Evolutionary conservation across 176 grass and related monocot genomes (phyloP), one percentile per base, ranked within the genome.

Genomic region (Carex myosuroides): DNA sequence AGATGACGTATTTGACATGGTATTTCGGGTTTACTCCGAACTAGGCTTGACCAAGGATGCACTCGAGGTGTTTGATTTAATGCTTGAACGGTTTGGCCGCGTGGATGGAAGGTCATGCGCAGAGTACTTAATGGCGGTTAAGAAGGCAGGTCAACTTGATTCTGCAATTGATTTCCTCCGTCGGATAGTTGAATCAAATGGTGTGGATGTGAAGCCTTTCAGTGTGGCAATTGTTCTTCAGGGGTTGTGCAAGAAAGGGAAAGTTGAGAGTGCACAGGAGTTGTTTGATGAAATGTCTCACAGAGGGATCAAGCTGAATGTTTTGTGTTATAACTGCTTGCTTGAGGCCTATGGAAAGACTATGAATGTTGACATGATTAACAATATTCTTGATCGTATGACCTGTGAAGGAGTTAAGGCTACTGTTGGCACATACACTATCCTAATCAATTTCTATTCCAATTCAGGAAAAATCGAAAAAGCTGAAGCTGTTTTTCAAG

Each of bases 11-110:
- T 86, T 95, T 79, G 92, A 95, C 86, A 93, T 98, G 95, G 85
- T 95, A 73, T 88, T 98, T 90, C 84, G 93, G 70, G 91, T 90
- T 13, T 95, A 95, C 79, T 83, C 93, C 4, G 93, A 93, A 53
- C 56, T 60, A 0, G 93, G 93, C 0, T 18, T 68, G 17, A 73
- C 88, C 1, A 8, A 26, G 2, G 81, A 88, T 1, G 93, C 93
- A 5, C 80, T 87, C 9, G 86, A 98, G 82, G 84, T 87, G 9
- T 81, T 95, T 18, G 91, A 92, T 39, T 18, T 80, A 62, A 85
- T 85, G 82, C 32, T 91, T n/a, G 54, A 84, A 57, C 84, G 86
- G 55, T 85, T 98, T 88, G 96, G 96, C 70, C 5, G 75, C 60
- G 79, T 90, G 41, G 91, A 95, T 11, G 92, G 76, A 1, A 88